Evolutionary conservation across 495 filamentous ascomycete genomes (phyloP).

Genomic region (Penicillium argentinense): DNA sequence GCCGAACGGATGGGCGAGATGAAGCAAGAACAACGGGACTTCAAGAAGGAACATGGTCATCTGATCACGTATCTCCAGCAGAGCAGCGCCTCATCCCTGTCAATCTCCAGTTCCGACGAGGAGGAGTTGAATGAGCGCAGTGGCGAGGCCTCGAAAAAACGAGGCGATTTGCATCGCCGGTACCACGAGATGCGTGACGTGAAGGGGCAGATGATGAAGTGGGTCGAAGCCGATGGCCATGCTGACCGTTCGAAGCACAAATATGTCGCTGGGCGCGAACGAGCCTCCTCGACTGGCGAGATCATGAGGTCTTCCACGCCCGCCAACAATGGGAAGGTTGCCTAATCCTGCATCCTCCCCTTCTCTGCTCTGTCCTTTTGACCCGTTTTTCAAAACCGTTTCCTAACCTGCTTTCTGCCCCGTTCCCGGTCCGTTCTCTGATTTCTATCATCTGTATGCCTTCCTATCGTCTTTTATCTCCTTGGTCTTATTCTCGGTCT

Average conservation of each 20-base stretch:
- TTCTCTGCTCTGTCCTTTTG: too few species aligned
- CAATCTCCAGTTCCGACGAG: slow-evolving; percentile 73
- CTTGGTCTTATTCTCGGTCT: slow-evolving; percentile 17
- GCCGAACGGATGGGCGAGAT: slow-evolving; percentile 61
- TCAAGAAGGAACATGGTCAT: slow-evolving; percentile 61
- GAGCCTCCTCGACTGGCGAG: slow-evolving; percentile 16
- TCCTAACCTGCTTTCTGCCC: too few species aligned
- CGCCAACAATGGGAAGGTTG: neutral
- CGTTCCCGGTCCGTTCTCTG: too few species aligned
- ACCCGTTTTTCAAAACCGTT: too few species aligned
- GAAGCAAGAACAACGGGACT: slow-evolving; percentile 62
- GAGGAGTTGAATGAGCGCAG: slow-evolving; percentile 63
- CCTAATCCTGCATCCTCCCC: slow-evolving; percentile 5
- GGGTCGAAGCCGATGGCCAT: slow-evolving; percentile 36
- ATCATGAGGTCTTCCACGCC: neutral
- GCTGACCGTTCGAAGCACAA: slow-evolving; percentile 19
- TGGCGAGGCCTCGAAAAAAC: slow-evolving; percentile 31
- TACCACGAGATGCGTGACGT: slow-evolving; percentile 45
- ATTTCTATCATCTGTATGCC: too few species aligned
- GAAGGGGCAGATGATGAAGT: slow-evolving; percentile 41
- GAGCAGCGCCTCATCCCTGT: slow-evolving; percentile 50
- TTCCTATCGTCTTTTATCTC: slow-evolving; percentile 1
- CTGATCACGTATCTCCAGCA: slow-evolving; percentile 66
- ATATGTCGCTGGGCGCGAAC: slow-evolving; percentile 17
- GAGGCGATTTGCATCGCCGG: slow-evolving; percentile 30